Conservation (phyloP, 805 yeast genomes). For the Lipomyces sp. region DNA sequence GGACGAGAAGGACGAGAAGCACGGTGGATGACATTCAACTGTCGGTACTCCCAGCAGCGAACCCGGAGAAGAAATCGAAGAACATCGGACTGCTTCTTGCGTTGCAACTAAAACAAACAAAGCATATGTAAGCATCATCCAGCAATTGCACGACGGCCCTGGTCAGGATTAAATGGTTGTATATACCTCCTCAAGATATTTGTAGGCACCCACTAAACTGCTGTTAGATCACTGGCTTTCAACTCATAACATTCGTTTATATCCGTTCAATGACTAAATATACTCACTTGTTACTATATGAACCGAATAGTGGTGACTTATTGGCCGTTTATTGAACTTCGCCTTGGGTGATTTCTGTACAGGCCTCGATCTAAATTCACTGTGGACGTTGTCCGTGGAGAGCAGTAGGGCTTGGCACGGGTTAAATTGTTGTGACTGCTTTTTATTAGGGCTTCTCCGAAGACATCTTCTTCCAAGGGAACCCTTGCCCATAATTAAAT, state of each 20-base stretch:
- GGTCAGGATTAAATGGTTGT: neutral
- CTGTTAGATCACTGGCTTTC: neutral
- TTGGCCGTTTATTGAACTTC: neutral
- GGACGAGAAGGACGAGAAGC: slow-evolving; percentile 99
- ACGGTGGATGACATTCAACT: slow-evolving; percentile 97
- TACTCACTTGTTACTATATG: slow-evolving; percentile 25
- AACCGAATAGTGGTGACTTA: neutral
- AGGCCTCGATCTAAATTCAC: neutral
- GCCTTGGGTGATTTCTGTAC: neutral
- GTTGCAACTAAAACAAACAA: slow-evolving; percentile 60
- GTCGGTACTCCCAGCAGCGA: slow-evolving; percentile 99
- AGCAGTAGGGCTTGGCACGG: no score
- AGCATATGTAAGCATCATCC: neutral
- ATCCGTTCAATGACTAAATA: neutral
- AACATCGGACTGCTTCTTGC: slow-evolving; percentile 99
- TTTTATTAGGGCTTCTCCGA: no score
- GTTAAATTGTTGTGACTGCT: no score
- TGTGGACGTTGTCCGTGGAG: no score
- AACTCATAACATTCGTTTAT: neutral
- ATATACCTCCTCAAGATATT: slow-evolving; percentile 85
- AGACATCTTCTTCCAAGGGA: no score
- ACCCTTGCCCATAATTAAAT: no score
- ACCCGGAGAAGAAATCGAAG: slow-evolving; percentile 98
- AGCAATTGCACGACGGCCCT: neutral
- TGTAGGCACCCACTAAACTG: slow-evolving; percentile 96